A percentile compares a stretch with the other conserved stretches of the same genome.
Evolutionary conservation across 345 rosid genomes (phyloP).

Genomic region (Aquilaria yunnanensis): DNA sequence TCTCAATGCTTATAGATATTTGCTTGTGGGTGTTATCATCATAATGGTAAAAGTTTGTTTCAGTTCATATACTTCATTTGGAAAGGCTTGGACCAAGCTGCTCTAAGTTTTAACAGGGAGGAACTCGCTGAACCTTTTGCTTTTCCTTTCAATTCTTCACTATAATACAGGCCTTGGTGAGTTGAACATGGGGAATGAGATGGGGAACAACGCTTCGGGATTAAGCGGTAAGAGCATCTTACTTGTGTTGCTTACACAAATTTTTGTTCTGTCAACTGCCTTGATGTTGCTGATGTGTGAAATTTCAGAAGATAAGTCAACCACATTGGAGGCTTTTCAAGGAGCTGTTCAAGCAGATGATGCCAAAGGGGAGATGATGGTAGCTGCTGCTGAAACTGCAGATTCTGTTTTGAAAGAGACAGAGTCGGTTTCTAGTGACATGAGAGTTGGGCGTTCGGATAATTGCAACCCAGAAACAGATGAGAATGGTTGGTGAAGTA

Average conservation of each 20-base stretch:
- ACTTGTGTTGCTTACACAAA: neutral
- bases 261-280: neutral
- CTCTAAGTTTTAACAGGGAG: neutral
- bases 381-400: neutral
- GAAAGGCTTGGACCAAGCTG: conserved; percentile 8
- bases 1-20: conserved; percentile 12
- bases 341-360: conserved; percentile 1
- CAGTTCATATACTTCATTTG: conserved; percentile 13
- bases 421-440: neutral
- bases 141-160: conserved; percentile 6
- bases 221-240: conserved; percentile 24
- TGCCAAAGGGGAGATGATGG: conserved; percentile 1
- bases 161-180: conserved; percentile 32
- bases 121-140: conserved; percentile 7
- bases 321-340: neutral
- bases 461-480: too few relatives aligned
- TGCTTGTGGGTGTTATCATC: conserved; percentile 35
- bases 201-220: conserved; percentile 59
- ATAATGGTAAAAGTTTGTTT: conserved; percentile 29
- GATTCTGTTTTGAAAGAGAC: neutral
- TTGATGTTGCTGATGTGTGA: conserved; percentile 3
- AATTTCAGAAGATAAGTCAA: conserved; percentile 26
- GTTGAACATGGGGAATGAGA: conserved; percentile 52
- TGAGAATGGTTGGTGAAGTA: too few relatives aligned
- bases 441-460: neutral